Percentiles rank a stretch among this genome's conserved stretches.
Evolutionary conservation across 345 rosid genomes (phyloP).

Genomic region (Cochlearia excelsa): DNA sequence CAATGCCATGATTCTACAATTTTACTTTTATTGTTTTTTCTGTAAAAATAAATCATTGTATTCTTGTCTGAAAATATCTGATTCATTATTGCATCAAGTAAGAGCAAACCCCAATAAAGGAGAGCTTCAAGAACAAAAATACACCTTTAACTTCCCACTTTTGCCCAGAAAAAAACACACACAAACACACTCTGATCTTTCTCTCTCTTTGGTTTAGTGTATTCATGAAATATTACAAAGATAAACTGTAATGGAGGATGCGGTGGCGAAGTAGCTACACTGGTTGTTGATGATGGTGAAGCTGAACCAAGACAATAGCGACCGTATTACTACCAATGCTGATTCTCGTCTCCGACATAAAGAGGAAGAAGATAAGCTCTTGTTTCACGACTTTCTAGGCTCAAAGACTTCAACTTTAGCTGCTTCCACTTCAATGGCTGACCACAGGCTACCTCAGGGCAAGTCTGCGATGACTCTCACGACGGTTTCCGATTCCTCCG

Average conservation of each 20-base stretch:
- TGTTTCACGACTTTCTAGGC: conserved; percentile 90
- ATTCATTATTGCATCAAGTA: conserved; percentile 19
- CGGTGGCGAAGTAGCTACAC: conserved; percentile 53
- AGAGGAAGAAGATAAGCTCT: conserved; percentile 51
- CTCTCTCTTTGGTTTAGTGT: conserved; percentile 33
- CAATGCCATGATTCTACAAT: conserved; percentile 24
- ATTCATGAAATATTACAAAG: conserved; percentile 28
- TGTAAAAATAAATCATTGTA: neutral
- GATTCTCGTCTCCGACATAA: conserved; percentile 30
- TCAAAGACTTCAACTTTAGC: conserved; percentile 50
- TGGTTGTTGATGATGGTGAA: conserved; percentile 35
- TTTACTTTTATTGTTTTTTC: neutral
- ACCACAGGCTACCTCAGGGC: conserved; percentile 32
- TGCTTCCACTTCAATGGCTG: conserved; percentile 38
- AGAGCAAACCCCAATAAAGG: conserved; percentile 25
- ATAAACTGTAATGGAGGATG: conserved; percentile 32
- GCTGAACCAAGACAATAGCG: conserved; percentile 41
- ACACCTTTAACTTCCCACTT: conserved; percentile 16
- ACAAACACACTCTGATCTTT: conserved; percentile 8
- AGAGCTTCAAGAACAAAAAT: conserved; percentile 33
- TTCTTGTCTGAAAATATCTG: neutral
- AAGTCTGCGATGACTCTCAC: conserved; percentile 44
- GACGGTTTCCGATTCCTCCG: conserved; percentile 52
- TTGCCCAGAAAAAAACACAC: conserved; percentile 20
- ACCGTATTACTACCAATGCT: conserved; percentile 8